Evolutionary conservation across 306 rosid genomes (phyloP).

Genomic region (Canavalia gladiata): DNA sequence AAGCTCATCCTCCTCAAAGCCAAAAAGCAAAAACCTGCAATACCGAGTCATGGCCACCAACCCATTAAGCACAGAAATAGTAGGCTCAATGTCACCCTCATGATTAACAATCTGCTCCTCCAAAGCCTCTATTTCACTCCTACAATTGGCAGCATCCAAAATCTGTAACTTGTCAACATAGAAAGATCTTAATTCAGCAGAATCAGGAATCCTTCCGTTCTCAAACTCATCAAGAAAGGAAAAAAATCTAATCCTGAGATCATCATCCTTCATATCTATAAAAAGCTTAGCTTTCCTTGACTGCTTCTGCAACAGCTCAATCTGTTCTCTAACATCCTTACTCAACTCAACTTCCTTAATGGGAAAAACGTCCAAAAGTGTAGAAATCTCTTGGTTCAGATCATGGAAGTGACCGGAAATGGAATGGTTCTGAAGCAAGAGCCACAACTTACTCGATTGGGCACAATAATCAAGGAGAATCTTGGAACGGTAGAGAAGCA

Average conservation of each 20-base stretch:
- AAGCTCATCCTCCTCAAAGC: constrained; percentile 86
- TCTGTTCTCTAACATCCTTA: constrained; percentile 84
- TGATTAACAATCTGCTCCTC: constrained; percentile 96
- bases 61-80: constrained; percentile 79
- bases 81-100: constrained; percentile 89
- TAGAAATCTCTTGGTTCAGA: constrained; percentile 85
- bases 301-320: constrained; percentile 79
- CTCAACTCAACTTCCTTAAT: constrained; percentile 68
- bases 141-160: constrained; percentile 70
- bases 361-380: constrained; percentile 91
- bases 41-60: constrained; percentile 88
- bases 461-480: constrained; percentile 89
- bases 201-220: constrained; percentile 65
- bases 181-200: constrained; percentile 60
- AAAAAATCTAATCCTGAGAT: constrained; percentile 60
- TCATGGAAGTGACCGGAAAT: constrained; percentile 95
- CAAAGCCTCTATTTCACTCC: constrained; percentile 81
- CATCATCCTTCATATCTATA: constrained; percentile 72
- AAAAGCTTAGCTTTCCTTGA: constrained; percentile 68
- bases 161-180: constrained; percentile 68
- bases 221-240: constrained; percentile 74
- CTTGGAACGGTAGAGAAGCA: constrained; percentile 80
- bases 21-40: constrained; percentile 85
- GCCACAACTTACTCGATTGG: constrained; percentile 90
- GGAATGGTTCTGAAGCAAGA: constrained; percentile 87